These are phyloP conservation scores for Agarophyton chilense DNA, from an alignment of 23 red algal genomes.

Conservation along the genomic window DNA sequence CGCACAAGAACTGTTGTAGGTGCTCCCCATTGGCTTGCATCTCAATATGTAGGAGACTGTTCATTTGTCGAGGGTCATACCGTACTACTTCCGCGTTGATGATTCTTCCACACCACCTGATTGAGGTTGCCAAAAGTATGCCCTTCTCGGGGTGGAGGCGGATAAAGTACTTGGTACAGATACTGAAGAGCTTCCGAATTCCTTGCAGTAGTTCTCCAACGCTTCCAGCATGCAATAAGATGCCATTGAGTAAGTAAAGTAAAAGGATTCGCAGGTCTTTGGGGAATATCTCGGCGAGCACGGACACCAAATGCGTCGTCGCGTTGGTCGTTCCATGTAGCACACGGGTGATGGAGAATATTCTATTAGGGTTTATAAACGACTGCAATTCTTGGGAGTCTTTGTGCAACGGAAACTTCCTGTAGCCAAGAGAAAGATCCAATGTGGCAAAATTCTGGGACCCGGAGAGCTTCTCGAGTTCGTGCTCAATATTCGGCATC, in stretches of 20 bases:
- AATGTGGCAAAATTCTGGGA: conserved; percentile 1
- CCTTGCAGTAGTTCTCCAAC: not conserved
- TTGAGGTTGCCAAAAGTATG: not conserved
- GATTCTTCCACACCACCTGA: conserved; percentile 3
- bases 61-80: not conserved
- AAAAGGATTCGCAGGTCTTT: not conserved
- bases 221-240: not conserved
- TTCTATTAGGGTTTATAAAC: not conserved
- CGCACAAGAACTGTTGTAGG: conserved; percentile 2
- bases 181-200: not conserved
- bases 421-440: conserved; percentile 9
- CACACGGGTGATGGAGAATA: not conserved
- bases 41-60: not conserved
- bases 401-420: not conserved
- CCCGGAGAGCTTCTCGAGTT: not conserved
- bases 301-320: not conserved
- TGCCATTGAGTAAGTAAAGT: not conserved
- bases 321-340: conserved; percentile 32
- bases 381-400: conserved; percentile 20
- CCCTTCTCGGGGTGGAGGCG: conserved; percentile 23
- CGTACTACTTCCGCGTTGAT: not conserved
- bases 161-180: not conserved
- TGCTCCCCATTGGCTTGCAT: not conserved
- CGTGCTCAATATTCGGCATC: not conserved
- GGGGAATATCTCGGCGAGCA: not conserved